Base-by-base conservation (phyloP, 805 yeast genomes). In the Myxozyma sirexii region DNA sequence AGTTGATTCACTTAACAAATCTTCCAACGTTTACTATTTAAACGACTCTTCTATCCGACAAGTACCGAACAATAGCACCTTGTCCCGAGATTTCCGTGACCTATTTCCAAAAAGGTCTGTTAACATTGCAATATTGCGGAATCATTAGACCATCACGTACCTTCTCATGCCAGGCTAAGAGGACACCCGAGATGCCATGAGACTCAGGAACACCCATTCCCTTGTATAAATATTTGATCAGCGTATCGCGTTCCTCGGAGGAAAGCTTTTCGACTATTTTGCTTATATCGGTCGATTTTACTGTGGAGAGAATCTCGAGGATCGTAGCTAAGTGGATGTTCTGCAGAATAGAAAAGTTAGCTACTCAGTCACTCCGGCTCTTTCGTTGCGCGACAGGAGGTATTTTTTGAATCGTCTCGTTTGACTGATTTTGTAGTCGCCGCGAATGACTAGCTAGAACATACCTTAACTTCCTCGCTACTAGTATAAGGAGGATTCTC, bases 121-220 rank as follows among this genome's bases (percentile, higher is more conserved):
- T 39, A 37, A 15, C 37, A 13, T 29, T 12, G n/a, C 21, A 2
- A 13, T 12, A 29, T 10, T 21, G 15, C 15, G 19, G 12, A 21
- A 23, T 12, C 6, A 12, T 4, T 17, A 8, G 24, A 37, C 37
- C 10, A 10, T 10, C 7, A 17, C 7, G 29, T 26, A 64, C 67
- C 75, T 90, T 91, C 67, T 93, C 97, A 71, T 87, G 90, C 99
- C 99, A 94, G 33, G 87, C 83, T 68, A 94, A 82, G 67, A 94
- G 74, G 48, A 86, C 80, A 48, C 96, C 96, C 19, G 68, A 61
- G 65, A 90, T 89, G 10, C 94, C 92, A 57, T 74, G 75, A 29
- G 76, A 73, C 53, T 69, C 85, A 31, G 85, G 81, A 10, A 85
- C 76, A 46, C 85, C 77, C 96, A 94, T 90, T 31, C 90, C 90